Conservation (phyloP, 345 rosid species). For the Passiflora organensis region DNA sequence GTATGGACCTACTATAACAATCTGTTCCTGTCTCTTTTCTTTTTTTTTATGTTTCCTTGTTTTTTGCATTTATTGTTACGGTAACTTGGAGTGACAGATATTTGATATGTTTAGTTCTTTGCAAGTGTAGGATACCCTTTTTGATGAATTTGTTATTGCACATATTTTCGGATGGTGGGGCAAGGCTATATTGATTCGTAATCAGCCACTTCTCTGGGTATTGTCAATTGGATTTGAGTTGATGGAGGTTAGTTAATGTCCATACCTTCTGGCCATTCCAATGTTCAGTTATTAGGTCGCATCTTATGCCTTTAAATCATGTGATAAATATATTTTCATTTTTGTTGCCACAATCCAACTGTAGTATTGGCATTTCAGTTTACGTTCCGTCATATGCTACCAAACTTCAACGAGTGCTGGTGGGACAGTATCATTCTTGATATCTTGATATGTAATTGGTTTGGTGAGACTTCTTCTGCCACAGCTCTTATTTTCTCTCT, state of each 20-base stretch:
- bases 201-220: conserved; percentile 96
- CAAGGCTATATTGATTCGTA: conserved; percentile 90
- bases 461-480: conserved; percentile 56
- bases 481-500: too few relatives aligned
- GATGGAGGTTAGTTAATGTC: conserved; percentile 67
- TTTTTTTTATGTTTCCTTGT: conserved; percentile 6
- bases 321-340: not conserved
- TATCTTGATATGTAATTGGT: conserved; percentile 96
- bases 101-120: conserved; percentile 19
- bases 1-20: conserved; percentile 77
- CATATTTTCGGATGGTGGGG: conserved; percentile 99
- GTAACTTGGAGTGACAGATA: not conserved
- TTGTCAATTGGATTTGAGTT: conserved; percentile 95
- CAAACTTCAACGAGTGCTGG: conserved; percentile 99
- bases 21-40: conserved; percentile 8
- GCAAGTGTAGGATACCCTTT: conserved; percentile 58
- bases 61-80: not conserved
- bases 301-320: too few relatives aligned
- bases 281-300: too few relatives aligned
- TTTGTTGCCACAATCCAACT: conserved; percentile 4
- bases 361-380: conserved; percentile 43
- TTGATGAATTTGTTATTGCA: conserved; percentile 95
- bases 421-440: conserved; percentile 99
- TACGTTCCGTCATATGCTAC: conserved; percentile 95
- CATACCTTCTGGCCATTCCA: too few relatives aligned